Conservation (phyloP, 768 basidiomycete genomes). For the Strobilomyces confusus region DNA sequence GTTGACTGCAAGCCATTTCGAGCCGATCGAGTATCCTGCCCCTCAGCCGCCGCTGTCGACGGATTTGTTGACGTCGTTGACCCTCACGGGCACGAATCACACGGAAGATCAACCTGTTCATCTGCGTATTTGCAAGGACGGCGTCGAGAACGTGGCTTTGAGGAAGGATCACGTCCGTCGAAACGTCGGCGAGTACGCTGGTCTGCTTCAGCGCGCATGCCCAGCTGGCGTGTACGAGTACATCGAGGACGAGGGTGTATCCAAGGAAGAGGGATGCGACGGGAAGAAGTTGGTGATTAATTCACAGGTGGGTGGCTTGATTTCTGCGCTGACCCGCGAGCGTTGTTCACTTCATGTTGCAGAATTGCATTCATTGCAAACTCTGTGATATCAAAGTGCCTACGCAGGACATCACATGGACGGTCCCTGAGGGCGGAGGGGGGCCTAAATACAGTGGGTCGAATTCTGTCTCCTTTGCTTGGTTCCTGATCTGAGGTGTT, state of each 20-base stretch:
- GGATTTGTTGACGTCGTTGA: constrained; percentile 86
- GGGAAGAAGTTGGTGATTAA: constrained; percentile 95
- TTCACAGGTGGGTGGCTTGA: constrained; percentile 63
- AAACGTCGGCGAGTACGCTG: constrained; percentile 80
- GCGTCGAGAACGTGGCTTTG: constrained; percentile 39
- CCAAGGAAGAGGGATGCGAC: constrained; percentile 55
- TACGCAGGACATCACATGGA: constrained; percentile 96
- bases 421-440: constrained; percentile 93
- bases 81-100: constrained; percentile 92
- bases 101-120: constrained; percentile 96
- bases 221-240: constrained; percentile 98
- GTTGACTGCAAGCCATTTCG: no score
- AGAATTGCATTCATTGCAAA: constrained; percentile 95
- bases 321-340: not conserved
- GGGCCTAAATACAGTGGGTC: constrained; percentile 89
- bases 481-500: not conserved
- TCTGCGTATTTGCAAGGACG: constrained; percentile 56
- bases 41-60: constrained; percentile 90
- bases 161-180: constrained; percentile 63
- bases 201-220: constrained; percentile 84
- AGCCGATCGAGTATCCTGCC: constrained; percentile 80
- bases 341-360: not conserved
- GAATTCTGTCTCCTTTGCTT: not conserved
- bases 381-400: constrained; percentile 96
- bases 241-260: constrained; percentile 59